A percentile compares a stretch with the other conserved stretches of the same genome.
These are phyloP conservation scores for Calonectria pseudoturangicola DNA, from an alignment of 2,329 filamentous ascomycete genomes.

Conservation along the genomic window DNA sequence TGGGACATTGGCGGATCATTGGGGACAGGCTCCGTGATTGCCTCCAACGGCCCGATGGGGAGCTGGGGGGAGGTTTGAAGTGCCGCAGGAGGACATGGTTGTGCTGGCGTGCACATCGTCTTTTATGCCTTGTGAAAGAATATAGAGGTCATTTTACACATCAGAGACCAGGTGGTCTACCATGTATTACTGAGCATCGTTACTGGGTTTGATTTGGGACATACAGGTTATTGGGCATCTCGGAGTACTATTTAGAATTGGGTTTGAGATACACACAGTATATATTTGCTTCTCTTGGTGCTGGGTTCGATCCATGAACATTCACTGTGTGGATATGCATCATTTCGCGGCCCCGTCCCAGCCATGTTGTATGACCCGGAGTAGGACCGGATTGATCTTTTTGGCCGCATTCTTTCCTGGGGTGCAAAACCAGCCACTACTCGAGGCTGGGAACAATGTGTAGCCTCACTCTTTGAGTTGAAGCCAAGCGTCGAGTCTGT, in stretches of 20 bases:
- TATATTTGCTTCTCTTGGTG: slow-evolving; percentile 19
- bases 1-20: slow-evolving; percentile 93
- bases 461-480: slow-evolving; percentile 37
- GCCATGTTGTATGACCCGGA: slow-evolving; percentile 12
- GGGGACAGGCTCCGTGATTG: slow-evolving; percentile 83
- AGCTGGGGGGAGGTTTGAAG: slow-evolving; percentile 83
- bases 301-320: slow-evolving; percentile 7
- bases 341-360: neutral
- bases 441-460: slow-evolving; percentile 29
- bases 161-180: slow-evolving; percentile 24
- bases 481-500: slow-evolving; percentile 26
- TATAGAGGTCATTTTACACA: slow-evolving; percentile 34
- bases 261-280: slow-evolving; percentile 32
- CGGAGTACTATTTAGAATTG: slow-evolving; percentile 41
- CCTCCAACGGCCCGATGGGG: slow-evolving; percentile 80
- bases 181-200: slow-evolving; percentile 46
- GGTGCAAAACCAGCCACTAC: slow-evolving; percentile 30
- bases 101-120: slow-evolving; percentile 24
- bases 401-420: neutral
- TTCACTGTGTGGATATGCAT: neutral
- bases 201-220: slow-evolving; percentile 41
- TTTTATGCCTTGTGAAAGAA: slow-evolving; percentile 40
- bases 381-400: slow-evolving; percentile 29
- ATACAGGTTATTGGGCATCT: slow-evolving; percentile 45
- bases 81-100: slow-evolving; percentile 30